phyloP scores from a whole-genome alignment of 2,329 filamentous ascomycete species.

The Colletotrichum spaethianum region DNA sequence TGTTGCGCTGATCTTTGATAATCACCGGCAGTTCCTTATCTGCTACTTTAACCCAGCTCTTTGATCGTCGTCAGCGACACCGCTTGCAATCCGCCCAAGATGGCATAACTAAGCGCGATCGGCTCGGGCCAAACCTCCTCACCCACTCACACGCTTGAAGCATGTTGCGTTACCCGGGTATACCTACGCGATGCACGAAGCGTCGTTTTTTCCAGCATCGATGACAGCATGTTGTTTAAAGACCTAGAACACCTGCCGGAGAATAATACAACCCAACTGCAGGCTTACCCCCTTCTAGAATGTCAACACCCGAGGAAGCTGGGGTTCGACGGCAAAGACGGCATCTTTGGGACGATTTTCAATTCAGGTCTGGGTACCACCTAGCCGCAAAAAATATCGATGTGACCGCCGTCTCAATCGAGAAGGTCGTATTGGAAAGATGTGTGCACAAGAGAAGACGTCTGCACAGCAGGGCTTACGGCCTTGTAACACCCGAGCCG shows the following conservation, averaged over 20 bases:
- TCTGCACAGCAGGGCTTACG: neutral
- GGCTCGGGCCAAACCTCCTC: slow-evolving; percentile 7
- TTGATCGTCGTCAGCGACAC: slow-evolving; percentile 21
- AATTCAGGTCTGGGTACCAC: slow-evolving; percentile 12
- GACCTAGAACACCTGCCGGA: slow-evolving; percentile 12
- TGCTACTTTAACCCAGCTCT: slow-evolving; percentile 12
- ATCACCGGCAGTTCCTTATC: slow-evolving; percentile 39
- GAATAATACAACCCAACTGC: slow-evolving; percentile 20
- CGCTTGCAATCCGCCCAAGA: slow-evolving; percentile 9
- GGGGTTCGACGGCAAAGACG: slow-evolving; percentile 30
- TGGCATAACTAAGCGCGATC: neutral
- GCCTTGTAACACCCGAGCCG: slow-evolving; percentile 19
- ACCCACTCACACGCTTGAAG: slow-evolving; percentile 15
- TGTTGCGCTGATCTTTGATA: slow-evolving; percentile 32
- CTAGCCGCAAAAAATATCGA: neutral
- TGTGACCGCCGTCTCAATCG: slow-evolving; percentile 30
- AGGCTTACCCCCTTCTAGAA: neutral
- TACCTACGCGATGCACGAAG: neutral
- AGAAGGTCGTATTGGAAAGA: slow-evolving; percentile 33
- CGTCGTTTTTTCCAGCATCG: neutral
- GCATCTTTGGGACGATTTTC: slow-evolving; percentile 23
- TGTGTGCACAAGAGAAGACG: slow-evolving; percentile 8
- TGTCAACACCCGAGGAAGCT: slow-evolving; percentile 7
- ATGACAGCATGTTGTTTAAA: slow-evolving; percentile 1
- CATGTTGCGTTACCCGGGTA: neutral